phyloP scores from a whole-genome alignment of 306 rosid species.

The Arachis stenosperma region DNA sequence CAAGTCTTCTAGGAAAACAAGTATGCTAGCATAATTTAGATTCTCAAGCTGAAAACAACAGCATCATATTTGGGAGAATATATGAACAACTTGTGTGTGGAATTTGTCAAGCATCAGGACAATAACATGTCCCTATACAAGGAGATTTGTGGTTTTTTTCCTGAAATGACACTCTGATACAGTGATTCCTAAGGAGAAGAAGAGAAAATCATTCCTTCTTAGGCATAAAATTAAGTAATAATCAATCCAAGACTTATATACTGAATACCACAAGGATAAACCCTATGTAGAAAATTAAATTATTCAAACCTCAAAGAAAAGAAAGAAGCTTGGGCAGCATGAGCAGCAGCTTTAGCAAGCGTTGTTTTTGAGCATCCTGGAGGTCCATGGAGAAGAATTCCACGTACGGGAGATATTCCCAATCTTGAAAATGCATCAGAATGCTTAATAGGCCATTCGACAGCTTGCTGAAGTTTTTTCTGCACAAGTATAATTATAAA shows the following conservation, averaged over 20 bases:
- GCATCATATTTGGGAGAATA: neutral
- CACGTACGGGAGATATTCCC: constrained; percentile 86
- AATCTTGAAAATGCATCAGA: constrained; percentile 67
- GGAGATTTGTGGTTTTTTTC: constrained; percentile 6
- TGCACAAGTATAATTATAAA: constrained; percentile 42
- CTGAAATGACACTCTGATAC: neutral
- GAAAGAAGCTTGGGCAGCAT: constrained; percentile 91
- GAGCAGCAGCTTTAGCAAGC: constrained; percentile 94
- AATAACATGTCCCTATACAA: constrained; percentile 20
- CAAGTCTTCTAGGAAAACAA: neutral
- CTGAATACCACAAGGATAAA: constrained; percentile 4
- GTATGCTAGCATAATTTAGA: constrained; percentile 8
- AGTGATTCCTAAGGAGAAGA: constrained; percentile 6
- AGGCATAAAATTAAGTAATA: constrained; percentile 19
- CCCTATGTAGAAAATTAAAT: constrained; percentile 25
- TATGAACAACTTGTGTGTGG: neutral
- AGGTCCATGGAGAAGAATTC: constrained; percentile 96
- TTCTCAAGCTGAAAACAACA: constrained; percentile 7
- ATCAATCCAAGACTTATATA: constrained; percentile 2
- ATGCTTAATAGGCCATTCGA: constrained; percentile 93
- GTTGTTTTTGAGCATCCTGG: constrained; percentile 98
- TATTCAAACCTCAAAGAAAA: constrained; percentile 82
- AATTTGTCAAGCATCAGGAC: neutral
- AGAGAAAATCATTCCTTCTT: neutral
- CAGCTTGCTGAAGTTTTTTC: constrained; percentile 89